Conservation (phyloP, 2,329 filamentous ascomycete genomes). For the Didymella pomorum region DNA sequence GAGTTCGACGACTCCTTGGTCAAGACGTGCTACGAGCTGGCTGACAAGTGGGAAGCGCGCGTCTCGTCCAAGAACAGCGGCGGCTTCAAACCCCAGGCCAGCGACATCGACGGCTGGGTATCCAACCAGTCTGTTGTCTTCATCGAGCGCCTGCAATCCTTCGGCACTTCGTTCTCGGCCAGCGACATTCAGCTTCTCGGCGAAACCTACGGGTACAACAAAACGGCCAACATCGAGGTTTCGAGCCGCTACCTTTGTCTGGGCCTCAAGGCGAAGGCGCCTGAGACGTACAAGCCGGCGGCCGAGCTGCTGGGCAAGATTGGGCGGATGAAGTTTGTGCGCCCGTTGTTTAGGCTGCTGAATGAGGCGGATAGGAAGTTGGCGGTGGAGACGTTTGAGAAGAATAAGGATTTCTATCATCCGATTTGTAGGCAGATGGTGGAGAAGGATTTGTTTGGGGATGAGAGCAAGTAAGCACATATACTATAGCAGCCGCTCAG, state of each 20-base stretch:
- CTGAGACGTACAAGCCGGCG: constrained; percentile 72
- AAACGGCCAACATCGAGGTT: constrained; percentile 87
- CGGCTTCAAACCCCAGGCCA: constrained; percentile 66
- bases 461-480: constrained; percentile 22
- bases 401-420: constrained; percentile 92
- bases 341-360: constrained; percentile 80
- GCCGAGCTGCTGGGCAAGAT: constrained; percentile 80
- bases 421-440: constrained; percentile 85
- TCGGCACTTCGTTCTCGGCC: constrained; percentile 68
- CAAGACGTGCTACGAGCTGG: constrained; percentile 82
- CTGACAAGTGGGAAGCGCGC: constrained; percentile 77
- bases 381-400: constrained; percentile 83
- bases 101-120: constrained; percentile 77
- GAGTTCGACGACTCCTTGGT: constrained; percentile 88
- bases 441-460: constrained; percentile 77
- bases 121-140: constrained; percentile 94
- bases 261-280: constrained; percentile 76
- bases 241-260: constrained; percentile 81
- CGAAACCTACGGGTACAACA: constrained; percentile 70
- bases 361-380: constrained; percentile 76
- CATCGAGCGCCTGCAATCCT: constrained; percentile 78
- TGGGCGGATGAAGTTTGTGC: constrained; percentile 96
- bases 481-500: neutral
- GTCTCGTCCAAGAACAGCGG: constrained; percentile 29
- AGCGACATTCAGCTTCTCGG: constrained; percentile 77